Evolutionary conservation across 2,329 filamentous ascomycete genomes (phyloP), one percentile per base, ranked within the genome.

Genomic region (Aspergillus sp.): DNA sequence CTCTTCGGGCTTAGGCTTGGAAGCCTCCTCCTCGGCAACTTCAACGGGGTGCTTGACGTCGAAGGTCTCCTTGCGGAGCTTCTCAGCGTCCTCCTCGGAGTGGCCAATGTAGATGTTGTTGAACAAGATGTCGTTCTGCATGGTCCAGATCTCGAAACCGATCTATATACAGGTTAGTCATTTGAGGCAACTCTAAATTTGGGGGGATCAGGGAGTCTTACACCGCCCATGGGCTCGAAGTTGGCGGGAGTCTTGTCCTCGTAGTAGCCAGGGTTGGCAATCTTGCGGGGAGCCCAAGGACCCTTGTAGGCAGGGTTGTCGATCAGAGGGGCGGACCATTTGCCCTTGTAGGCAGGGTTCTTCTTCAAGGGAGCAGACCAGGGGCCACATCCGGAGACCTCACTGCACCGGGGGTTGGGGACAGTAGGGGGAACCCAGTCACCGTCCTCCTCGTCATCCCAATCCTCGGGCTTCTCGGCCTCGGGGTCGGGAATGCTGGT

Each of bases 81-180:
- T 86, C 70, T 86, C 83, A 50, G 93, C 93, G 57, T 98, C 93
- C 65, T 89, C 89, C 57, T 93, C 69, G 13, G 91, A 97, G 83
- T 98, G 93, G 52, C 93, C 93, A 68, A 98, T 90, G 82, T 97
- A 98, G 78, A 98, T 94, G 84, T 98, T 98, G 82, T 97, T 89
- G 62, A 98, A 97, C 62, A 96, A 85, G 60, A 98, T 97, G 66
- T 96, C 87, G 69, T 84, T 95, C 75, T 96, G 91, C 93, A 98
- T 98, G 62, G 93, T 97, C 93, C 93, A 98, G 75, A 98, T 91
- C 74, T 98, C 93, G 64, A 97, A 97, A 60, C 93, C 93, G 74
- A 97, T 90, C 86, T 90, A 63, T 37, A 44, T 7, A 27, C 26
- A 31, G 13, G 30, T 40, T 29, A 34, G 39, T 34, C 12, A 27